These are phyloP conservation scores for Zygoascus hellenicus DNA, from an alignment of 1,139 yeast genomes.

Conservation along the genomic window DNA sequence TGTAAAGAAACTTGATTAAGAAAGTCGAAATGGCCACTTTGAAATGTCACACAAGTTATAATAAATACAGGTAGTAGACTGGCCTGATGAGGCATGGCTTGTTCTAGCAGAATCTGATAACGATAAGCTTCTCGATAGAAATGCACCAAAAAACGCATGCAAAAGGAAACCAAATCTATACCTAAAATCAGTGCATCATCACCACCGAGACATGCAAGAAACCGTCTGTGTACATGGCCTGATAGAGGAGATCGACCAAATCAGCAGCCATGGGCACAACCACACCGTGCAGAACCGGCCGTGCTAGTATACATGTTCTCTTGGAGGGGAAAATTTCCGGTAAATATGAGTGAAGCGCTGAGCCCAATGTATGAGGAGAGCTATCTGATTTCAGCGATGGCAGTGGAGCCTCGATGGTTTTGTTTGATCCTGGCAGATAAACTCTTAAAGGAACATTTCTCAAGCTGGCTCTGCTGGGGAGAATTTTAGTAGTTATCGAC, in stretches of 20 bases:
- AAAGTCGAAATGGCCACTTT: background rate
- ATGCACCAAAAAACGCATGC: too few relatives aligned
- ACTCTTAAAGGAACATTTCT: conserved; percentile 55
- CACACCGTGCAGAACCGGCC: conserved; percentile 62
- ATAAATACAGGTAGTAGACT: too few relatives aligned
- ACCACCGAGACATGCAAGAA: conserved; percentile 58
- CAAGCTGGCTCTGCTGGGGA: conserved; percentile 31
- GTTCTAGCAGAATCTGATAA: too few relatives aligned
- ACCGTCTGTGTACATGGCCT: conserved; percentile 64
- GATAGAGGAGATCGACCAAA: conserved; percentile 47
- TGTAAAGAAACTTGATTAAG: background rate
- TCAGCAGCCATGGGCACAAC: conserved; percentile 43
- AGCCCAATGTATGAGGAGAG: conserved; percentile 36
- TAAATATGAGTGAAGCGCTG: conserved; percentile 38
- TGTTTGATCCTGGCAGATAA: conserved; percentile 46
- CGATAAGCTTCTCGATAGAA: too few relatives aligned
- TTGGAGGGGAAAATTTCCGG: conserved; percentile 43
- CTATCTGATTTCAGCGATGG: conserved; percentile 26
- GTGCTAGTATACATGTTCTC: conserved; percentile 35
- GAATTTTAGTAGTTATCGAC: conserved; percentile 36
- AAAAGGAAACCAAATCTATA: too few relatives aligned
- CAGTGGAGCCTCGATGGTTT: conserved; percentile 47
- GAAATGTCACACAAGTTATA: too few relatives aligned
- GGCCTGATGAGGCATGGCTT: too few relatives aligned
- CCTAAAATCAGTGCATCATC: conserved; percentile 33